Base-by-base conservation (phyloP, 768 basidiomycete species). In the Xerocomellus dryophilus region DNA sequence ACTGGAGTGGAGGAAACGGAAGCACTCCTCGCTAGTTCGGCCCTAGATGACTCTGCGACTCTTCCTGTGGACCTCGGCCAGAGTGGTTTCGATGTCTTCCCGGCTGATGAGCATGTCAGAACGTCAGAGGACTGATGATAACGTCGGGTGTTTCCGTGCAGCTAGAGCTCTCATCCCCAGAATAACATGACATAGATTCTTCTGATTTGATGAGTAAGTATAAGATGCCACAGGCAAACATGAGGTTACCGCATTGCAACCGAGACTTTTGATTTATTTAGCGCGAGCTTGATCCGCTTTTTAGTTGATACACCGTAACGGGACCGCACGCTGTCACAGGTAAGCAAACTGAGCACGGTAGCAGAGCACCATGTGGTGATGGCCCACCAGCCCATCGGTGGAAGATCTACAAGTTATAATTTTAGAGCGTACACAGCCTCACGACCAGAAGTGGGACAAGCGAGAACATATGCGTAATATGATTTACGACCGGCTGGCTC, bases 31-130 rank as follows among this genome's bases (percentile, higher is more conserved):
- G 61, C 73, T 12, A 27, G 53, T 11, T 67, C 74, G 20, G 46
- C 53, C 18, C 72, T 93, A 47, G 90, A 93, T 52, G 90, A 93
- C 69, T 93, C 91, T 0, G 90, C 90, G n/a, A 78, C 74, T 11
- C 76, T 93, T 9, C 93, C 93, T 18, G 84, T 81, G 4, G 88
- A 89, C 63, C 76, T 94, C 21, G 90, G 90, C n/a, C 81, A 82
- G 70, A 78, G 84, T 56, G 93, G 93, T 14, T 95, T 79, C 66
- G 93, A 94, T 68, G 89, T 93, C 27, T 75, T 91, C 18, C 87
- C 88, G 15, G 74, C 75, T 49, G 74, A 79, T 47, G 62, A 65
- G 29, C 65, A 69, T 27, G 60, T 72, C 21, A 62, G 67, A 43
- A 54, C 54, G 20, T 44, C 38, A 27, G 59, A 63, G 50, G 52